Conservation (phyloP, 495 filamentous ascomycete species). For the Trichoderma erinaceum region DNA sequence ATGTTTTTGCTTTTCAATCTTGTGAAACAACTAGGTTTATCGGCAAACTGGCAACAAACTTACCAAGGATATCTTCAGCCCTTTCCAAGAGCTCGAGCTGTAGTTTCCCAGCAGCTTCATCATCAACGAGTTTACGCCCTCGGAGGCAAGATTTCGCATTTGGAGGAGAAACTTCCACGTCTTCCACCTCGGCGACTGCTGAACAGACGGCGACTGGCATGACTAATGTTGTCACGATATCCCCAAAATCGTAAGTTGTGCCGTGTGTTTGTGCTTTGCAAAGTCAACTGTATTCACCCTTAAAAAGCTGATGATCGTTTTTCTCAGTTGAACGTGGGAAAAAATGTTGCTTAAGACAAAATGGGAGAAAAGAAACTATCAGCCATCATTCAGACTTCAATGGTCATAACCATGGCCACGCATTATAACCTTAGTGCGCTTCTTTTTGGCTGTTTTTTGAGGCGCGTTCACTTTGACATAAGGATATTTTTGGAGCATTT, state of each 20-base stretch:
- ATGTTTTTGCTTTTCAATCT: neutral
- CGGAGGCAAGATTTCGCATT: neutral
- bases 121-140: neutral
- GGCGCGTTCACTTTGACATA: too few relatives aligned
- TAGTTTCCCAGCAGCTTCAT: neutral
- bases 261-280: too few relatives aligned
- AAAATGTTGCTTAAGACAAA: too few relatives aligned
- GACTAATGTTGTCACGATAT: neutral
- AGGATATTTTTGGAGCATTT: neutral
- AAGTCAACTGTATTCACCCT: too few relatives aligned
- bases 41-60: neutral
- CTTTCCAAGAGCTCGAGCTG: neutral
- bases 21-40: neutral
- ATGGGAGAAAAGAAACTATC: too few relatives aligned
- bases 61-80: neutral
- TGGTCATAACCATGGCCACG: too few relatives aligned
- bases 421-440: too few relatives aligned
- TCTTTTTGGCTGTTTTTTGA: neutral
- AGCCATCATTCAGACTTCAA: too few relatives aligned
- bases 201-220: neutral
- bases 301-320: too few relatives aligned
- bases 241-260: neutral
- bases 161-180: neutral
- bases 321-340: too few relatives aligned
- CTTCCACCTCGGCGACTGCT: neutral